Percentiles rank a stretch among this genome's conserved stretches.
phyloP scores from a whole-genome alignment of 805 yeast genomes.

The Candida manassasensis region DNA sequence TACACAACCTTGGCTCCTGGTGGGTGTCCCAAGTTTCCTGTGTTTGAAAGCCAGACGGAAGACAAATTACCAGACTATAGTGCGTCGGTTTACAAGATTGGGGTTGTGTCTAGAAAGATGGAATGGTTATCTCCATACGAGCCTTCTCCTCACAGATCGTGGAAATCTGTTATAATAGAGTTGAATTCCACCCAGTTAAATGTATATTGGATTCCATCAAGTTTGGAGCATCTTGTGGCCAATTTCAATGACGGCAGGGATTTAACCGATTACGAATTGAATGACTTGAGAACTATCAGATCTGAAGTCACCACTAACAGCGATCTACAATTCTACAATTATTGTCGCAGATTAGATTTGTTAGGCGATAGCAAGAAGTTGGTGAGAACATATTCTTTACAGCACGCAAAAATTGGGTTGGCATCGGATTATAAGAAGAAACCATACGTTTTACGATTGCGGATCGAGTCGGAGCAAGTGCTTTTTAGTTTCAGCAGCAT shows the following conservation, averaged over 20 bases:
- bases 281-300: slow-evolving; percentile 10
- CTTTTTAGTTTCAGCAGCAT: slow-evolving; percentile 59
- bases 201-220: slow-evolving; percentile 45
- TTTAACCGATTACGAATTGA: slow-evolving; percentile 9
- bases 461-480: slow-evolving; percentile 82
- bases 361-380: slow-evolving; percentile 24
- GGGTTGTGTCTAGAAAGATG: slow-evolving; percentile 55
- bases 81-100: slow-evolving; percentile 60
- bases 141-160: slow-evolving; percentile 57
- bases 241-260: slow-evolving; percentile 5
- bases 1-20: slow-evolving; percentile 39
- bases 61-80: slow-evolving; percentile 53
- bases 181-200: slow-evolving; percentile 84
- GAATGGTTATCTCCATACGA: slow-evolving; percentile 82
- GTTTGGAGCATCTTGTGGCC: slow-evolving; percentile 20
- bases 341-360: slow-evolving; percentile 19
- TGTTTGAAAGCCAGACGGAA: slow-evolving; percentile 8
- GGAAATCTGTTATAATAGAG: slow-evolving; percentile 69
- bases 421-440: slow-evolving; percentile 80
- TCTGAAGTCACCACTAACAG: slow-evolving; percentile 19
- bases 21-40: slow-evolving; percentile 39
- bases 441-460: slow-evolving; percentile 61
- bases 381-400: slow-evolving; percentile 70
- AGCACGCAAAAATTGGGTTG: slow-evolving; percentile 77
- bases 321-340: slow-evolving; percentile 26